Conservation (phyloP, 1,284 basidiomycete species). For the Rhodotorula sp. region DNA sequence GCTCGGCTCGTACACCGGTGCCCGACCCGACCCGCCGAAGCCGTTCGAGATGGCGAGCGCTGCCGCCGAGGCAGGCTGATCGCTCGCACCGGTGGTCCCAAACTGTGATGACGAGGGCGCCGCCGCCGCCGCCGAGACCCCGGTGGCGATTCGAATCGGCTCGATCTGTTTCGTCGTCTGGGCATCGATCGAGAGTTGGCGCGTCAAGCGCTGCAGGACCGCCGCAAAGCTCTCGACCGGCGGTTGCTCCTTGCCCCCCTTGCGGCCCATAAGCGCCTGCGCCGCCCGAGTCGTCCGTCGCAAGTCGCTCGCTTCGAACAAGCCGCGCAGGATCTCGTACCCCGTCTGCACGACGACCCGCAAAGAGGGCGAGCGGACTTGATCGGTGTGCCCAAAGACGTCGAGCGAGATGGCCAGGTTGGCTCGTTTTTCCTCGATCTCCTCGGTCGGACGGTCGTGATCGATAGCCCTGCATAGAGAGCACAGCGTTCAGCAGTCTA, state of each 20-base stretch:
- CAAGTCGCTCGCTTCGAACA: slow-evolving; percentile 35
- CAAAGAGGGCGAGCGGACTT: slow-evolving; percentile 15
- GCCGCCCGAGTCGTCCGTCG: slow-evolving; percentile 27
- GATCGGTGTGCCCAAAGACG: slow-evolving; percentile 25
- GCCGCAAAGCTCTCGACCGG: slow-evolving; percentile 23
- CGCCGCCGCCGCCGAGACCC: not conserved
- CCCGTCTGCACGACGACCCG: slow-evolving; percentile 28
- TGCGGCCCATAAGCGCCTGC: slow-evolving; percentile 7
- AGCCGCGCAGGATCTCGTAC: slow-evolving; percentile 25
- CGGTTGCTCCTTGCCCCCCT: not conserved
- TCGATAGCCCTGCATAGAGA: slow-evolving; percentile 19
- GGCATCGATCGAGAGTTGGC: not conserved
- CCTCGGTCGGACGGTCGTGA: slow-evolving; percentile 7
- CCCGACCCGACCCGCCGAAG: not conserved
- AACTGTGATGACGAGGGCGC: not conserved
- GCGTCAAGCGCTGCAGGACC: slow-evolving; percentile 9
- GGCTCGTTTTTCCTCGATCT: slow-evolving; percentile 27
- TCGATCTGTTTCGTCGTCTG: not conserved
- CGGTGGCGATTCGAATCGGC: too few species aligned
- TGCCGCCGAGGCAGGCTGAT: not conserved
- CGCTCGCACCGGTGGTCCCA: too few species aligned
- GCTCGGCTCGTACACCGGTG: not conserved
- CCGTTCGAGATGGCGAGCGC: not conserved
- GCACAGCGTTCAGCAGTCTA: too few species aligned
- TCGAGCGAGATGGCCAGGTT: slow-evolving; percentile 24